Evolutionary conservation across 2,329 filamentous ascomycete species (phyloP), one percentile per base, ranked within the genome.

Genomic region (Pseudocercospora crystallina): DNA sequence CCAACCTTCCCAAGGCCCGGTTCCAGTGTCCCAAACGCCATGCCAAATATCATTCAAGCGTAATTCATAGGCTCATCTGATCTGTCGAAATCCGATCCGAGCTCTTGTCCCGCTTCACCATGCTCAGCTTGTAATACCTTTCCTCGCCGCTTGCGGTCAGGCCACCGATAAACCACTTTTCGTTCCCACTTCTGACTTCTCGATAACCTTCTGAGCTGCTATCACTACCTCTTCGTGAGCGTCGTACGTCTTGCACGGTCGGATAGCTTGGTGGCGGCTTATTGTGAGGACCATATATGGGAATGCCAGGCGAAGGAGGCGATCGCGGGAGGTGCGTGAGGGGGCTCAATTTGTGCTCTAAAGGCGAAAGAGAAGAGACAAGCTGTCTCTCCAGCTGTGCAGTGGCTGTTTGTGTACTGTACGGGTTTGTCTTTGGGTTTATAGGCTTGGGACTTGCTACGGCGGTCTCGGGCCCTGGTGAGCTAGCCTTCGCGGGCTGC

Each of bases 141-240:
- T 91, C 87, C 64, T 91, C 87, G n/a, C 87, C 87, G 1, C 73
- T 79, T 1, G 87, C 86, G 26, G 87, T 90, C 64, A 86, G 75
- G 5, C 87, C 87, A 15, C 87, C 87, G 47, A 91, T 87, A 64
- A 90, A 91, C 85, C 87, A 89, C 71, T 88, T 90, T 58, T 91
- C 87, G 1, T 81, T 80, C 53, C 89, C 86, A 1, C 80, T 79
- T 3, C 85, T 84, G 32, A 84, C 84, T 54, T 90, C 87, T 45
- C 86, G 76, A 68, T 90, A 90, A 1, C 87, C 87, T 61, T 90
- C 87, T 46, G 80, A 84, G 56, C 82, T 86, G 69, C 84, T 89
- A 60, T 90, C 87, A 60, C 85, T 89, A 20, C 86, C 87, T 49
- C 87, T 77, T 49, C 86, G 63, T 49, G 69, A 57, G 20, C 60